phyloP scores from a whole-genome alignment of 306 rosid species.

The Arachis stenosperma region DNA sequence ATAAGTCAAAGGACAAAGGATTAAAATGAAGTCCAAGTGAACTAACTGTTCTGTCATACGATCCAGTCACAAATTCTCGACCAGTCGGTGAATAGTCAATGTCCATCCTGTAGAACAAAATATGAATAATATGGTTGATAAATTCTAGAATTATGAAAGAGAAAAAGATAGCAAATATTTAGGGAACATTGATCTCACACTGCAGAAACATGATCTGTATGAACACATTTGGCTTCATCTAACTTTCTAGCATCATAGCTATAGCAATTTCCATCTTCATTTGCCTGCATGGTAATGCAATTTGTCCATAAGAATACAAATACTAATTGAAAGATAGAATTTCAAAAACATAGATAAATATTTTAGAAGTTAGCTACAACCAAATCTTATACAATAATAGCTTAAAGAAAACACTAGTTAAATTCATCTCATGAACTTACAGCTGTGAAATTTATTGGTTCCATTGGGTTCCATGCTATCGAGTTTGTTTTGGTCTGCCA shows the following conservation, averaged over 20 bases:
- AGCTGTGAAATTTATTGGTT: conserved; percentile 87
- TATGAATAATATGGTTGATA: too few relatives aligned
- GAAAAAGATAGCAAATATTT: neutral
- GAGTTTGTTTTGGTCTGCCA: conserved; percentile 88
- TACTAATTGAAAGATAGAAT: neutral
- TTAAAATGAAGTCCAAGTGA: conserved; percentile 32
- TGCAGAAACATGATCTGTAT: conserved; percentile 91
- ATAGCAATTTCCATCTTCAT: too few relatives aligned
- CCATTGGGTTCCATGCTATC: conserved; percentile 95
- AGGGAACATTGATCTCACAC: conserved; percentile 61
- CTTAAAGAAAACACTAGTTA: conserved; percentile 6
- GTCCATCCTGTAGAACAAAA: conserved; percentile 69
- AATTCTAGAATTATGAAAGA: too few relatives aligned
- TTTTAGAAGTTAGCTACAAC: neutral
- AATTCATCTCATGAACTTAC: conserved; percentile 59
- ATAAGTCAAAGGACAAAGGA: neutral
- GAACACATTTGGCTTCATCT: conserved; percentile 83
- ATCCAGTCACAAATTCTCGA: conserved; percentile 96
- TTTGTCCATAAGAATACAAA: too few relatives aligned
- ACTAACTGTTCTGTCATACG: conserved; percentile 96
- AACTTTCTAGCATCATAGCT: conserved; percentile 52
- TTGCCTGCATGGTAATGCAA: too few relatives aligned
- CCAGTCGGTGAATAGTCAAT: conserved; percentile 97
- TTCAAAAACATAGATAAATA: conserved; percentile 9
- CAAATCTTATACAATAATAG: neutral